Conservation (phyloP, 106 monocot genomes). For the Acorus gramineus region DNA sequence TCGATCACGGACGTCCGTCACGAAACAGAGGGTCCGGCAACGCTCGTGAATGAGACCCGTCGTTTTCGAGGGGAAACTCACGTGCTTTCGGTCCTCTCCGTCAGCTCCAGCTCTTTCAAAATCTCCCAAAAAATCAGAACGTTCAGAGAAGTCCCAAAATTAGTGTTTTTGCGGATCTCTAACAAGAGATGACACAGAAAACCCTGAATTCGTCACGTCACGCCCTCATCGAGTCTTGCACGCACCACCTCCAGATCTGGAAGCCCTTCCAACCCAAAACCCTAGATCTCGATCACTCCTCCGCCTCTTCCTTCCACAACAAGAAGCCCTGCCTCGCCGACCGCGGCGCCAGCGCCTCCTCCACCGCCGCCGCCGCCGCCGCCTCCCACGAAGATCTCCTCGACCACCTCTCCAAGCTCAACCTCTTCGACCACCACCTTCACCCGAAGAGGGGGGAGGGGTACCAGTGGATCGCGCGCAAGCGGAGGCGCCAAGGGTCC, state of each 20-base stretch:
- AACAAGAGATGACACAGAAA: too few relatives aligned
- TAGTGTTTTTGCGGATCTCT: too few relatives aligned
- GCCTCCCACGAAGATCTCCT: constrained; percentile 44
- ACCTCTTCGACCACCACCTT: background rate
- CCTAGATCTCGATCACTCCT: background rate
- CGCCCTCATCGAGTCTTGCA: constrained; percentile 47
- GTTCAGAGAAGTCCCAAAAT: too few relatives aligned
- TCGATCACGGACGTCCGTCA: too few relatives aligned
- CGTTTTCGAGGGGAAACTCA: too few relatives aligned
- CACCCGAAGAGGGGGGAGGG: constrained; percentile 2
- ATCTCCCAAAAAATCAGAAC: too few relatives aligned
- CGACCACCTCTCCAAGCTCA: constrained; percentile 17
- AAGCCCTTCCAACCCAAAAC: constrained; percentile 55
- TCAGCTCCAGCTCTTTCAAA: too few relatives aligned
- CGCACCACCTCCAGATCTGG: constrained; percentile 76
- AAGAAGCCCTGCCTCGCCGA: constrained; percentile 86
- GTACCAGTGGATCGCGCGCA: constrained; percentile 43
- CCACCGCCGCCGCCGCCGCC: constrained; percentile 19
- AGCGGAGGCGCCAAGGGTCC: constrained; percentile 59
- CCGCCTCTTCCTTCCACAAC: constrained; percentile 16
- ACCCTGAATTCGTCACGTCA: constrained; percentile 19
- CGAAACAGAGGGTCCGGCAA: too few relatives aligned
- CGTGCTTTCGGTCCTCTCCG: too few relatives aligned
- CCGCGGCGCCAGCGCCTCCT: constrained; percentile 49
- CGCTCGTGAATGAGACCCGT: too few relatives aligned